phyloP scores from a whole-genome alignment of 305 asterid genomes.

The Ajuga reptans region DNA sequence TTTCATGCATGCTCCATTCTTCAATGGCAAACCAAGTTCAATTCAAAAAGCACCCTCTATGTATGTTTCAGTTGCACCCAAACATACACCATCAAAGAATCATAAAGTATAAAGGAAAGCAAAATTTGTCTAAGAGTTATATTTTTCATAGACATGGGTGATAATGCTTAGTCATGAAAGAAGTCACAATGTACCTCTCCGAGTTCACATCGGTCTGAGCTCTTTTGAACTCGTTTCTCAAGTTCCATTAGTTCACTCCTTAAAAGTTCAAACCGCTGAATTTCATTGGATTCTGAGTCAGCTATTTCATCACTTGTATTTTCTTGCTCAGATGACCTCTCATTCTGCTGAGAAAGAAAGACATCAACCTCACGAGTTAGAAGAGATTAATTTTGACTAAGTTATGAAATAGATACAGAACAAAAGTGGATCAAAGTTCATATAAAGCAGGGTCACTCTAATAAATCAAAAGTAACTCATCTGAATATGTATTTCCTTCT shows the following conservation, averaged over 20 bases:
- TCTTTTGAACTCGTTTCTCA: conserved; percentile 83
- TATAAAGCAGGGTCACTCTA: background rate
- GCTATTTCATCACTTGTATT: conserved; percentile 27
- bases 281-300: conserved; percentile 56
- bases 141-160: conserved; percentile 13
- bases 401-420: background rate
- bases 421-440: conserved; percentile 16
- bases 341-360: conserved; percentile 39
- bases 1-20: background rate
- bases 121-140: background rate
- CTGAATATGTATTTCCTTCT: background rate
- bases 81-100: background rate
- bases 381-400: background rate
- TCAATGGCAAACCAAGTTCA: background rate
- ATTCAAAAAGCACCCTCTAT: background rate
- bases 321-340: conserved; percentile 37
- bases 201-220: conserved; percentile 47
- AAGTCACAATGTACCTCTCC: conserved; percentile 55
- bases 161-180: conserved; percentile 2
- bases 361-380: background rate
- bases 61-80: conserved; percentile 2
- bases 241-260: conserved; percentile 79
- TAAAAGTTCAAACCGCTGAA: conserved; percentile 70
- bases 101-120: background rate
- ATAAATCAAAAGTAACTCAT: background rate